Evolutionary conservation across 352 stramenopile genomes (phyloP), one percentile per base, ranked within the genome.

Genomic region (Phytophthora pinifolia): DNA sequence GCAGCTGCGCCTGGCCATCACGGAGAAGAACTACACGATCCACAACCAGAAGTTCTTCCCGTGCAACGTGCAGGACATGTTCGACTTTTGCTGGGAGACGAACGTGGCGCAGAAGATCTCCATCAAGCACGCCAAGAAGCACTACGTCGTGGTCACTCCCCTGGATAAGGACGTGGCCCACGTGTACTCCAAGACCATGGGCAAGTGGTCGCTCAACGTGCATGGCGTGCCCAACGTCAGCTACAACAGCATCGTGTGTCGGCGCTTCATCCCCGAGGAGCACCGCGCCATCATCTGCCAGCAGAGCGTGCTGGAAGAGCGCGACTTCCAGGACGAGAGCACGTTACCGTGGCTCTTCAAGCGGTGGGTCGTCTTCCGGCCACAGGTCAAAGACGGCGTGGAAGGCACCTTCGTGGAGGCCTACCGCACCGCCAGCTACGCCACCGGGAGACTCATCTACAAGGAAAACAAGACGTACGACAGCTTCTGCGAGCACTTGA

Each of bases 401-500:
- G 59, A 79, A 46, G 84, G 84, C 44, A 92, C 81, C 31, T 79
- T 83, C 27, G 84, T 94, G 27, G 84, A 94, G 53, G 83, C 84
- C 25, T 94, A 87, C 33, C 84, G 84, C 52, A 92, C 81, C 10
- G 84, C 84, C 37, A 92, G 81, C 65, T 94, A 94, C 55, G 84
- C 84, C 8, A 92, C 84, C 1, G 84, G 84, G 2, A 61, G 80
- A 17, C 79, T 86, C 53, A 90, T 94, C 61, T 94, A 94, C 79
- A 92, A 91, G 66, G 84, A 91, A 39, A 83, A 91, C 72, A 92
- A 92, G 59, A 89, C 79, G 62, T 94, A 94, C 72, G 84, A 94
- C 65, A 92, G 82, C 60, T 94, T 94, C 56, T 94, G 84, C 61
- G 84, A 94, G 62, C 84, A 94, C 66, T 52, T 94, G 45, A 94